Evolutionary conservation across 2,329 filamentous ascomycete species (phyloP).

Genomic region (Blastomyces gilchristii): DNA sequence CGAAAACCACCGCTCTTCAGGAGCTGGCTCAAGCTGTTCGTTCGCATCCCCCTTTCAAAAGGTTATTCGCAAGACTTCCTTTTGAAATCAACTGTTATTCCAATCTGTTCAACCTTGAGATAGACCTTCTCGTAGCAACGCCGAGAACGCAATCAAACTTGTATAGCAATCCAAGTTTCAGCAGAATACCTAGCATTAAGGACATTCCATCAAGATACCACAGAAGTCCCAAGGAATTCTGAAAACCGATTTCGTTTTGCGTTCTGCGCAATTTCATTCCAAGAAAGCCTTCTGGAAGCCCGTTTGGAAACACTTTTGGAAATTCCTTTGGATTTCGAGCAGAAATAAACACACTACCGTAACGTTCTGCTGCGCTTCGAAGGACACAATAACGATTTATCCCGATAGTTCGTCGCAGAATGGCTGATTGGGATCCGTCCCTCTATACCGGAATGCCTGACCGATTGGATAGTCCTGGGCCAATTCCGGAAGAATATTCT

Average conservation of each 20-base stretch:
- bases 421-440: neutral
- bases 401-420: neutral
- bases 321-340: neutral
- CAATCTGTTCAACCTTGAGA: neutral
- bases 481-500: constrained; percentile 2
- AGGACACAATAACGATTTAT: neutral
- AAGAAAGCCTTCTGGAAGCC: neutral
- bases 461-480: constrained; percentile 1
- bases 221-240: neutral
- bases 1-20: neutral
- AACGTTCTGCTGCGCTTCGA: neutral
- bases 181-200: neutral
- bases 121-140: neutral
- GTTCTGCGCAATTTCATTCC: neutral
- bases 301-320: neutral
- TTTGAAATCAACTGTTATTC: neutral
- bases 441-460: neutral
- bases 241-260: neutral
- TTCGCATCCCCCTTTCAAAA: neutral
- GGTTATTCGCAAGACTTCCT: neutral
- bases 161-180: neutral
- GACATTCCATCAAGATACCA: neutral
- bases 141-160: neutral
- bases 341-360: neutral
- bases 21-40: neutral